Conservation (phyloP, 1,139 yeast genomes). For the Kazachstania sp. region DNA sequence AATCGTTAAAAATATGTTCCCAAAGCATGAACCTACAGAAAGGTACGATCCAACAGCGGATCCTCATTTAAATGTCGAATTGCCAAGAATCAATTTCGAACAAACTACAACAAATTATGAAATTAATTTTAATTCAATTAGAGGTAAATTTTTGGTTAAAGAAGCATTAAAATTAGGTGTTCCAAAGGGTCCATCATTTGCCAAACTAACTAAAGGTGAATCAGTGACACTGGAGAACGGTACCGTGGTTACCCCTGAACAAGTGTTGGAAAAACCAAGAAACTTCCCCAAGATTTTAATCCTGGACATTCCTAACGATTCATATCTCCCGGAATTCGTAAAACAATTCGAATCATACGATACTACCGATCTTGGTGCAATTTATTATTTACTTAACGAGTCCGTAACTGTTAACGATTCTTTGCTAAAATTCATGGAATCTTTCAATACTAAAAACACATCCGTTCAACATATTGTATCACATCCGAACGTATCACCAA, state of each 20-base stretch:
- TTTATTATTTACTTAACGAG: conserved; percentile 71
- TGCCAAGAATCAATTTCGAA: conserved; percentile 24
- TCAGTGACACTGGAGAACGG: conserved; percentile 55
- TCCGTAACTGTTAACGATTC: conserved; percentile 43
- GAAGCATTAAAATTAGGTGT: conserved; percentile 65
- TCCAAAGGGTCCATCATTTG: conserved; percentile 53
- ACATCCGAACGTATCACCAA: conserved; percentile 55
- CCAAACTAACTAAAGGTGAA: conserved; percentile 52
- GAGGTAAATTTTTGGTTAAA: conserved; percentile 69
- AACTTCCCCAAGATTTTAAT: conserved; percentile 53
- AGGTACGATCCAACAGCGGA: conserved; percentile 30
- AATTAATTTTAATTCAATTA: conserved; percentile 52
- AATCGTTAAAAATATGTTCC: conserved; percentile 38
- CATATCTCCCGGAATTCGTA: conserved; percentile 35
- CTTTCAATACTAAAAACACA: conserved; percentile 43
- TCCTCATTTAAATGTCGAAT: conserved; percentile 30
- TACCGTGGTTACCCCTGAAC: conserved; percentile 49
- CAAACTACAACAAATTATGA: conserved; percentile 46
- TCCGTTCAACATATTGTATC: conserved; percentile 57
- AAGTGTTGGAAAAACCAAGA: conserved; percentile 62
- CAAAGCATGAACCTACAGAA: conserved; percentile 30
- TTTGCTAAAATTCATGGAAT: conserved; percentile 37
- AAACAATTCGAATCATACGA: conserved; percentile 23
- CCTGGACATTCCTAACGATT: conserved; percentile 59
- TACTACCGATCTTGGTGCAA: conserved; percentile 39